These are phyloP conservation scores for Acanthamoeba lenticulata DNA, from an alignment of 208 protist genomes.

Conservation along the genomic window DNA sequence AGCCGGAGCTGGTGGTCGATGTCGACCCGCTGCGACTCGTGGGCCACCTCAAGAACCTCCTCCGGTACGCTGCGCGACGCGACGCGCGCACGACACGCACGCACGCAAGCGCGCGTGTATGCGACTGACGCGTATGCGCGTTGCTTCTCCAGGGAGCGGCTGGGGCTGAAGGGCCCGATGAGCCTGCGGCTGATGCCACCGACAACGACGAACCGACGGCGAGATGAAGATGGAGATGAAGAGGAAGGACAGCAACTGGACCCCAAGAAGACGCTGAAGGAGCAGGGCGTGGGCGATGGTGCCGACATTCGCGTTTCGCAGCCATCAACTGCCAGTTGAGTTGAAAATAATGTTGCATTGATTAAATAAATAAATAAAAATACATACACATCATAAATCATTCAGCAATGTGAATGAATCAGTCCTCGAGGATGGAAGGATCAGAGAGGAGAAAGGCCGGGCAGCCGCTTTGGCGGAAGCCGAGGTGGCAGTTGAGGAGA, in stretches of 20 bases:
- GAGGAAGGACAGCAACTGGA: not conserved
- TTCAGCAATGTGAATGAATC: not conserved
- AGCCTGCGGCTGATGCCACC: slow-evolving; percentile 18
- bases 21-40: not conserved
- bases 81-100: not conserved
- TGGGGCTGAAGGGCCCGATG: not conserved
- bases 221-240: not conserved
- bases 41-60: not conserved
- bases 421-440: not conserved
- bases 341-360: too few species aligned
- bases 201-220: not conserved
- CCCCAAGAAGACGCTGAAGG: slow-evolving; percentile 24
- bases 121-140: too few species aligned
- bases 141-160: not conserved
- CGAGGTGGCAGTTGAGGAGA: slow-evolving; percentile 41
- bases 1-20: not conserved
- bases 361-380: too few species aligned
- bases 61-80: not conserved
- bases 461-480: not conserved
- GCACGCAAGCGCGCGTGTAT: not conserved
- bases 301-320: not conserved
- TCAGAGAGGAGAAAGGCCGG: not conserved
- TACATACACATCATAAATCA: not conserved
- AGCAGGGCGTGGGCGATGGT: slow-evolving; percentile 1
- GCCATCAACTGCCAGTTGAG: too few species aligned